These are phyloP conservation scores for Dryas octopetala DNA, from an alignment of 306 rosid genomes.

Conservation along the genomic window DNA sequence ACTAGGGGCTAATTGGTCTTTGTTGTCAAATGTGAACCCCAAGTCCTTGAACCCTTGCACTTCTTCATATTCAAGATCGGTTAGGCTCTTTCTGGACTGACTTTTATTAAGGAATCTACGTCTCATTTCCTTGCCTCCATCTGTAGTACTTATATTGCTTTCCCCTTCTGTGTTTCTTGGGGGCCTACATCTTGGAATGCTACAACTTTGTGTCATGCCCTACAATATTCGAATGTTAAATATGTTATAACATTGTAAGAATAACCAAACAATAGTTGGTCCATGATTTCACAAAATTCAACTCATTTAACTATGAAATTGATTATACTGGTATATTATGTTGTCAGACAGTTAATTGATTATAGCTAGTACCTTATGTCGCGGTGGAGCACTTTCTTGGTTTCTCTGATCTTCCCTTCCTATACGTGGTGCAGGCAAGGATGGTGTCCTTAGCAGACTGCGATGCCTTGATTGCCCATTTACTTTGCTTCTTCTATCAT, in stretches of 20 bases:
- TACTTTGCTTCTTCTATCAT: conserved; percentile 12
- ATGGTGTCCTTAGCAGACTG: conserved; percentile 42
- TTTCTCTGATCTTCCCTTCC: conserved; percentile 13
- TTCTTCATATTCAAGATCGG: conserved; percentile 80
- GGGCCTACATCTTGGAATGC: conserved; percentile 46
- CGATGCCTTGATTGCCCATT: conserved; percentile 3
- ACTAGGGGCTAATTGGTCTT: conserved; percentile 45
- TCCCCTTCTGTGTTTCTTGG: conserved; percentile 35
- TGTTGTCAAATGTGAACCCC: conserved; percentile 83
- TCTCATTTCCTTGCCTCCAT: conserved; percentile 52
- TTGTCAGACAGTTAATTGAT: too few relatives aligned
- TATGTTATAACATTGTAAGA: background rate
- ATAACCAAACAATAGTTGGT: too few relatives aligned
- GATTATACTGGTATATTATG: too few relatives aligned
- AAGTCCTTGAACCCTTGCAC: conserved; percentile 91
- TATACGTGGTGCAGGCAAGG: conserved; percentile 32
- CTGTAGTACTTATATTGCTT: conserved; percentile 24
- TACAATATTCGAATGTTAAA: background rate
- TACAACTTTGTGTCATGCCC: conserved; percentile 43
- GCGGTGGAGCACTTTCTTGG: background rate
- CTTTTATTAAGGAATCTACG: conserved; percentile 29
- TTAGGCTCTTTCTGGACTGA: conserved; percentile 53
- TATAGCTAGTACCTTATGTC: conserved; percentile 13
- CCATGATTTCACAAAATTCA: too few relatives aligned
- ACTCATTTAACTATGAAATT: too few relatives aligned